These are phyloP conservation scores for Amylostereum chailletii DNA, from an alignment of 1,284 basidiomycete species.

Conservation along the genomic window DNA sequence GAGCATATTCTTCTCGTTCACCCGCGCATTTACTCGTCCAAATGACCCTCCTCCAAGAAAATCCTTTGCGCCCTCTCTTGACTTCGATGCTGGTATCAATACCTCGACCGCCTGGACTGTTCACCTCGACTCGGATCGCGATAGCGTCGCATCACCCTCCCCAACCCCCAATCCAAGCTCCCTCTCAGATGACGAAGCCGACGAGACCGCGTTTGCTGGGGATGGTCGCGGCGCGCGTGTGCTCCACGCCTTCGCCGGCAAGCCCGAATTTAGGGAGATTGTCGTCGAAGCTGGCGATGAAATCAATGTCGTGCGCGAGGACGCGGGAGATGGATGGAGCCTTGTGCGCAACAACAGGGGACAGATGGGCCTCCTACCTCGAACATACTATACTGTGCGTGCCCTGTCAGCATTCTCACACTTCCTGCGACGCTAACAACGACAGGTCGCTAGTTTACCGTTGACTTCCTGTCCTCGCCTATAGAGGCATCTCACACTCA, in stretches of 20 bases:
- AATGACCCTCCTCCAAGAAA: constrained; percentile 10
- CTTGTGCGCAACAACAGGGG: constrained; percentile 43
- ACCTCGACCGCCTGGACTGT: constrained; percentile 69
- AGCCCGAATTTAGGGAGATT: constrained; percentile 64
- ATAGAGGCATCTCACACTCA: constrained; percentile 20
- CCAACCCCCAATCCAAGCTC: constrained; percentile 11
- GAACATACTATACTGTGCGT: constrained; percentile 64
- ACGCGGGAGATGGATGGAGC: constrained; percentile 70
- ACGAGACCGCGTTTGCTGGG: constrained; percentile 18
- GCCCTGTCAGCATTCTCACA: constrained; percentile 1
- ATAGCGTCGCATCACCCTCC: constrained; percentile 6
- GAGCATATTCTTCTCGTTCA: constrained; percentile 8
- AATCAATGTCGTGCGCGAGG: constrained; percentile 55
- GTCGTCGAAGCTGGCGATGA: constrained; percentile 55
- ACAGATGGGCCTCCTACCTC: constrained; percentile 62
- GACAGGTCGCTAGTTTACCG: constrained; percentile 40
- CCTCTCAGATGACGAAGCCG: constrained; percentile 27
- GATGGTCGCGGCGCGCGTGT: constrained; percentile 46
- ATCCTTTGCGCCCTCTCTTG: constrained; percentile 17
- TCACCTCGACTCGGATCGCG: constrained; percentile 34
- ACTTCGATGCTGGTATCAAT: constrained; percentile 71
- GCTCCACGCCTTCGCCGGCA: constrained; percentile 66
- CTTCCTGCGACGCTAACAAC: constrained; percentile 4
- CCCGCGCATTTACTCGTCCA: constrained; percentile 7
- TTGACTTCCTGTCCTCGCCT: constrained; percentile 47